These are phyloP conservation scores for Sordariomycetes sp. DNA, from an alignment of 2,329 filamentous ascomycete species.

Conservation along the genomic window DNA sequence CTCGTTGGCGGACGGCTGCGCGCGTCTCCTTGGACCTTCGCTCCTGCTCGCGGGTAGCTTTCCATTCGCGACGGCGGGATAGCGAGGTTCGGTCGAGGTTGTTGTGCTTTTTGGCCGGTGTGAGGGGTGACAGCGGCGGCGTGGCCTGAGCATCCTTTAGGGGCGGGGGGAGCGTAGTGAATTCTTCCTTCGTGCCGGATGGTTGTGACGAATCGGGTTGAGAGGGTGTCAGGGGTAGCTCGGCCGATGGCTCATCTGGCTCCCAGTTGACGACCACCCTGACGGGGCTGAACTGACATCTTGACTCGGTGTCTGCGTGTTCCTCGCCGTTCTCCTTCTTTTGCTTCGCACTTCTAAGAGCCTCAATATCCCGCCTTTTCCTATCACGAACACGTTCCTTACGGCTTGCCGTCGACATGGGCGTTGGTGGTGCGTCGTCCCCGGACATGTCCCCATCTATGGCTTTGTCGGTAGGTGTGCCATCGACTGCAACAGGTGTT, in stretches of 20 bases:
- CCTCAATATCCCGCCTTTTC: conserved; percentile 30
- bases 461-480: background rate
- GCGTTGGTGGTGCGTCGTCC: conserved; percentile 8
- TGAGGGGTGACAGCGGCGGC: conserved; percentile 19
- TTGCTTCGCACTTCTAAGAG: conserved; percentile 12
- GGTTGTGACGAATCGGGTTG: background rate
- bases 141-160: conserved; percentile 12
- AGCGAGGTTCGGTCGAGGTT: conserved; percentile 18
- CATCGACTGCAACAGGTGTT: background rate
- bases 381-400: conserved; percentile 28
- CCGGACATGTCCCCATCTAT: background rate
- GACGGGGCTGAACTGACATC: conserved; percentile 24
- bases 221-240: too few species aligned
- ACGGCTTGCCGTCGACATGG: conserved; percentile 17
- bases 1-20: conserved; percentile 11
- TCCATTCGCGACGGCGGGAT: conserved; percentile 23
- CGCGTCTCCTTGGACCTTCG: conserved; percentile 12
- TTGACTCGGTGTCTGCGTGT: conserved; percentile 5
- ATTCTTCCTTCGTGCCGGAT: background rate
- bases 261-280: conserved; percentile 29
- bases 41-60: conserved; percentile 15
- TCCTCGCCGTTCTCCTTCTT: conserved; percentile 9
- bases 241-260: too few species aligned
- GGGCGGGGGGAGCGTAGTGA: background rate
- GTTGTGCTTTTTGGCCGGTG: conserved; percentile 13